Base-by-base conservation (phyloP, 2,329 filamentous ascomycete species). In the Rhynchosporium agropyri region DNA sequence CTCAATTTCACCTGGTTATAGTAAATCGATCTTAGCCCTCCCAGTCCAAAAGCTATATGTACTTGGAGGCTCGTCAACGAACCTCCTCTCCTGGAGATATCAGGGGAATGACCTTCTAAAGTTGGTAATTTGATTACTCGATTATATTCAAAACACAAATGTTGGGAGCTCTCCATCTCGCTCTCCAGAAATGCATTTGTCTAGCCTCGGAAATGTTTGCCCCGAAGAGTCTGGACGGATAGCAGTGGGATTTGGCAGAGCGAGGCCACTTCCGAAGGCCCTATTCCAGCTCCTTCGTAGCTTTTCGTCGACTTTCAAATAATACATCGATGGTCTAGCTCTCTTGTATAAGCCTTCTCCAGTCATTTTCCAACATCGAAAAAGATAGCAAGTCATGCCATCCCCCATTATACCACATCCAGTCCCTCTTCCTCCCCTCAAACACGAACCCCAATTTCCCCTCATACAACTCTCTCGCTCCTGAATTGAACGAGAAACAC, bases 321-420 rank as follows among this genome's bases (percentile, higher is more conserved):
- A 3, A 13, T 13, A 49, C 10, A 12, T 49, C 7, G n/a, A 5
- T 7, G 3, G 38, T 5, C 36, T 42, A 54, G 20, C 33, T 28
- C 36, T 40, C 33, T 20, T 42, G 33, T 4, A 38, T n/a, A 5
- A 29, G n/a, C 50, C 61, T 20, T 45, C 31, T 57, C 74, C 74
- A 76, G 55, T 77, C 75, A 13, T 70, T 59, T 61, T 76, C 72
- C n/a, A 76, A 65, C 66, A 78, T 76, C 1, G 71, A 70, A 40
- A 72, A 76, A 13, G 65, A 62, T 3, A 77, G 45, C n/a, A 65
- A 42, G 61, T 77, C 76, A 38, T 74, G 71, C 74, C 75, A 78
- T 7, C 63, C 64, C 0, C 76, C 73, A 61, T 75, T 65, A 61
- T 74, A 73, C 73, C 74, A 77, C n/a, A 76, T 62, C 3, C 58